phyloP scores from a whole-genome alignment of 352 stramenopile species.

The Elongisporangium prolatum region DNA sequence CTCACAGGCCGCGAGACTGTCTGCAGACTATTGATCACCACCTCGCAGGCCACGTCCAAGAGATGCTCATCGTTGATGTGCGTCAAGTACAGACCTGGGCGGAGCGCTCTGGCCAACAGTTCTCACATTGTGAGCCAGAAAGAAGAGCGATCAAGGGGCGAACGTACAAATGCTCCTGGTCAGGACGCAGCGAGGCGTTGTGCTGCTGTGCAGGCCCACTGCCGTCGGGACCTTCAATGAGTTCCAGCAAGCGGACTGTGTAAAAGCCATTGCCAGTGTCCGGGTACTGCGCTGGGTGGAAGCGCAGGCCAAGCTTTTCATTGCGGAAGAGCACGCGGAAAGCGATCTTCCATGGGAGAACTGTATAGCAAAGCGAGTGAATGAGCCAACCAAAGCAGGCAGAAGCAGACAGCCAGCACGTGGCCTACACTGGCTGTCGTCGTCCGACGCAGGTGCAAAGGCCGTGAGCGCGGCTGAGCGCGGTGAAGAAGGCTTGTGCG shows the following conservation, averaged over 20 bases:
- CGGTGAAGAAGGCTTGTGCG: background rate
- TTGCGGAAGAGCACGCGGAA: slow-evolving; percentile 81
- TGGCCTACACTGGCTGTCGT: slow-evolving; percentile 39
- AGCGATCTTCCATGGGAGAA: slow-evolving; percentile 77
- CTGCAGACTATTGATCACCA: slow-evolving; percentile 65
- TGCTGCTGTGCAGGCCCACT: slow-evolving; percentile 64
- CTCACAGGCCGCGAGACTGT: slow-evolving; percentile 46
- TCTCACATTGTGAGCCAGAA: background rate
- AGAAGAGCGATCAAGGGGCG: background rate
- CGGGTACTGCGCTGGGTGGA: slow-evolving; percentile 70
- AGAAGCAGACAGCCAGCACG: background rate
- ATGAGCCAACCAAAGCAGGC: background rate
- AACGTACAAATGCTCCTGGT: slow-evolving; percentile 56
- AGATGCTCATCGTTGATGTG: slow-evolving; percentile 77
- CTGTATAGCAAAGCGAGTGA: slow-evolving; percentile 11
- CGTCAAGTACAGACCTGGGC: slow-evolving; percentile 71
- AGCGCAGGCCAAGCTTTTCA: slow-evolving; percentile 74
- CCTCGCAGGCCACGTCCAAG: slow-evolving; percentile 53
- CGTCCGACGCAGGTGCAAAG: slow-evolving; percentile 23
- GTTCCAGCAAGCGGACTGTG: slow-evolving; percentile 69
- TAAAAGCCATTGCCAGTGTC: slow-evolving; percentile 85
- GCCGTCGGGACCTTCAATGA: slow-evolving; percentile 52
- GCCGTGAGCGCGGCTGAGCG: background rate
- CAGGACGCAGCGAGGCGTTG: slow-evolving; percentile 53
- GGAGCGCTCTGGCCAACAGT: slow-evolving; percentile 32